Base-by-base conservation (phyloP, 1,284 basidiomycete genomes). In the Mycosarcoma mackinlayi region DNA sequence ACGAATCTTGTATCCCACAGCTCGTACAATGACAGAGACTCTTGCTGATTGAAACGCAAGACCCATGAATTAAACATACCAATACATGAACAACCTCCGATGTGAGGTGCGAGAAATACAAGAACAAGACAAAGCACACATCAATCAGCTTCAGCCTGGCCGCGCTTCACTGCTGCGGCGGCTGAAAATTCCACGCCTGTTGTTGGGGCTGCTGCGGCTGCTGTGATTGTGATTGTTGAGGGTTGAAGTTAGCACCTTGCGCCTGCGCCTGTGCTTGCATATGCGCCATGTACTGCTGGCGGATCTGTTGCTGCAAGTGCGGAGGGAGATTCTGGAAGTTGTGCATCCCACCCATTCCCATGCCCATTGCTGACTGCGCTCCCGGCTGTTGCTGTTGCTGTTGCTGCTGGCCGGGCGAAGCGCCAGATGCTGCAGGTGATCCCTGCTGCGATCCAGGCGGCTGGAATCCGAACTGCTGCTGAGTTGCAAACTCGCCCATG, bases 281-380 rank as follows among this genome's bases (percentile, higher is more conserved):
- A 8, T 72, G 69, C 5, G 59, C 63, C 47, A 66, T 49, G 35
- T 71, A 71, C 61, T 73, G 71, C 42, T 73, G 66, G 13, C 62
- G 54, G 8, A 73, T 61, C 50, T 70, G 66, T 35, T 70, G 66
- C 47, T 73, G 71, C 30, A 73, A 13, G 34, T 70, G 65, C 18
- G 71, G 71, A 7, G 71, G 66, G 24, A 73, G 38, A 25, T 57
- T 58, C 21, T 73, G 66, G 21, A 73, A 47, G 37, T 70, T 70
- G 39, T 57, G 51, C 50, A 66, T 50, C 21, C 54, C 50, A 23
- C 35, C 27, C 55, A 68, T 45, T 8, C 33, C 48, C 50, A 44
- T 48, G 28, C 42, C 51, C 53, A 62, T 54, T n/a, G 27, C 25
- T 39, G 18, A 21, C 11, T 39, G 37, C 19, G n/a, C 16, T 5